Evolutionary conservation across 306 rosid genomes (phyloP).

Genomic region (Citrullus amarus): DNA sequence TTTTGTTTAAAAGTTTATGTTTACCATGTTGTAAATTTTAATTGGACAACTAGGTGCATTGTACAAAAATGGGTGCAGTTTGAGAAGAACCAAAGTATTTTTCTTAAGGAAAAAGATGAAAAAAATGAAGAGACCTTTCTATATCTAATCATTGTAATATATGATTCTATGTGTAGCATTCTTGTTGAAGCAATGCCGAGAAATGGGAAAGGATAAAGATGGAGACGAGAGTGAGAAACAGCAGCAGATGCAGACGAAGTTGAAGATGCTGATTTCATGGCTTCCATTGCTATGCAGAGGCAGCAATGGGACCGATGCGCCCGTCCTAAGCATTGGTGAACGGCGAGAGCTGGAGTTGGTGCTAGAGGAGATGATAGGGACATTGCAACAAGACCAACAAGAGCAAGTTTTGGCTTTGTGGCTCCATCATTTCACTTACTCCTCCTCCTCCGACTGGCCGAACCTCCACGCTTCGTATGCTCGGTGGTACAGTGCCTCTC

Average conservation of each 20-base stretch:
- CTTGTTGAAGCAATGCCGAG: slow-evolving; percentile 51
- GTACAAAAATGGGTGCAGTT: too few relatives aligned
- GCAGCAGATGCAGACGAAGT: slow-evolving; percentile 22
- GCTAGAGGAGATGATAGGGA: slow-evolving; percentile 39
- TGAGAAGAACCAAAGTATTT: too few relatives aligned
- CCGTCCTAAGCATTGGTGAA: slow-evolving; percentile 37
- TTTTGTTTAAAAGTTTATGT: too few relatives aligned
- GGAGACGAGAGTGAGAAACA: slow-evolving; percentile 22
- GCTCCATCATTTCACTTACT: slow-evolving; percentile 68
- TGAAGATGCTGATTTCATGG: slow-evolving; percentile 59
- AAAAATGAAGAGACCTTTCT: background rate
- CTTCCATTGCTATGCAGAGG: slow-evolving; percentile 65
- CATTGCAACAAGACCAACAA: slow-evolving; percentile 32
- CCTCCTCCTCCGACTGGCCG: slow-evolving; percentile 69
- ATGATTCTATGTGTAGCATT: slow-evolving; percentile 27
- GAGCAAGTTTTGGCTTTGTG: slow-evolving; percentile 60
- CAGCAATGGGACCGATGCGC: slow-evolving; percentile 49
- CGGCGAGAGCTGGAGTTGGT: slow-evolving; percentile 41
- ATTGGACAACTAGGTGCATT: too few relatives aligned
- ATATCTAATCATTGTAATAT: background rate
- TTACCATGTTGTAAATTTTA: too few relatives aligned
- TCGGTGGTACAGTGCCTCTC: slow-evolving; percentile 54
- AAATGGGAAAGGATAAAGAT: slow-evolving; percentile 22
- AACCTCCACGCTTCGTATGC: slow-evolving; percentile 51
- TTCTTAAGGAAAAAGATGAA: too few relatives aligned